phyloP scores from a whole-genome alignment of 345 rosid genomes.

The Microcos paniculata region DNA sequence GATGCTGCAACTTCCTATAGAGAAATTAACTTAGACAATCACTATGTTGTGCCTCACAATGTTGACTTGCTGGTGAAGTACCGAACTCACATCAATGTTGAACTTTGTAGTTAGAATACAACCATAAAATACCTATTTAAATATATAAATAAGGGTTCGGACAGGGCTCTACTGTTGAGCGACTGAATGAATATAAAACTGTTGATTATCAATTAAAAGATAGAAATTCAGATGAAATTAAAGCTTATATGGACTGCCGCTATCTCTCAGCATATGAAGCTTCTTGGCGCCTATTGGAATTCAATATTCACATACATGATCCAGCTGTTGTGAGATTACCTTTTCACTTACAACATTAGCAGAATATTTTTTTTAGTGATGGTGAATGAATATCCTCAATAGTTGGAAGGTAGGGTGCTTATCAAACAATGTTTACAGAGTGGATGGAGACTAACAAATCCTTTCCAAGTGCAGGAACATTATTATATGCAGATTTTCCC shows the following conservation, averaged over 20 bases:
- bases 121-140: too few species aligned
- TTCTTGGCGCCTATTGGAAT: background rate
- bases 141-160: too few species aligned
- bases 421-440: too few species aligned
- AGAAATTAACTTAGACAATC: background rate
- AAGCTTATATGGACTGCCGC: too few species aligned
- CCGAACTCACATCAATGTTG: background rate
- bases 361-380: too few species aligned
- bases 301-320: too few species aligned
- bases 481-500: background rate
- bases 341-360: fast-evolving
- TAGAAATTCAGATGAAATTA: too few species aligned
- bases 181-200: too few species aligned
- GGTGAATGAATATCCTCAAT: too few species aligned
- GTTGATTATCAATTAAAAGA: too few species aligned
- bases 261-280: background rate
- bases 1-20: background rate
- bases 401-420: background rate
- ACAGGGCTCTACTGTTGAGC: too few species aligned
- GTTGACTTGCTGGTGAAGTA: background rate
- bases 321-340: too few species aligned
- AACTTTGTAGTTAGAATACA: background rate
- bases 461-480: background rate
- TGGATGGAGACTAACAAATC: background rate
- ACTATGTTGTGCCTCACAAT: background rate